Evolutionary conservation across 331 rosid genomes (phyloP).

Genomic region (Telfairia occidentalis): DNA sequence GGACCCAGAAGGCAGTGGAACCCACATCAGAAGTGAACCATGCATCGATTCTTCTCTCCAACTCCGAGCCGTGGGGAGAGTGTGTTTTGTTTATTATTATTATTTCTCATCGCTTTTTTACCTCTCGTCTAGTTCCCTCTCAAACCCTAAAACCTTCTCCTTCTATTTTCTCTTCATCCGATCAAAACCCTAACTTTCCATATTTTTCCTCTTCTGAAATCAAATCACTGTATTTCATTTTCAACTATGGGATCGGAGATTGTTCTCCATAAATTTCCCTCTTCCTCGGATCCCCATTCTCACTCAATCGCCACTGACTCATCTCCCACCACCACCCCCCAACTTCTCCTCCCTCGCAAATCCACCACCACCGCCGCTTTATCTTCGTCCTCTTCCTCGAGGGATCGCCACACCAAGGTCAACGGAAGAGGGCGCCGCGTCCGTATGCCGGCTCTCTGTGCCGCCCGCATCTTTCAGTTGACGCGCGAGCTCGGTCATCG

Average conservation of each 20-base stretch:
- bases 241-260: slow-evolving; percentile 32
- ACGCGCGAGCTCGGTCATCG: slow-evolving; percentile 89
- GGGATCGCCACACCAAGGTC: slow-evolving; percentile 84
- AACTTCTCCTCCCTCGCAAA: slow-evolving; percentile 15
- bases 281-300: slow-evolving; percentile 17
- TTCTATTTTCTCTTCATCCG: not conserved
- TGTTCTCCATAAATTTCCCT: slow-evolving; percentile 22
- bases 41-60: not conserved
- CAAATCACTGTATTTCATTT: not conserved
- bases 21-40: not conserved
- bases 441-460: slow-evolving; percentile 85
- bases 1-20: no score
- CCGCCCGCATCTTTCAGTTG: slow-evolving; percentile 78
- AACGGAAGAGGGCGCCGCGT: slow-evolving; percentile 86
- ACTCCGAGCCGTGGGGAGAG: not conserved
- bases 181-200: no score
- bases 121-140: not conserved
- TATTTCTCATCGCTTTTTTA: not conserved
- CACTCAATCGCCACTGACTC: slow-evolving; percentile 4
- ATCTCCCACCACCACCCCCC: not conserved
- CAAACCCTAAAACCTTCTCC: not conserved
- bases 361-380: not conserved
- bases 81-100: not conserved
- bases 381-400: slow-evolving; percentile 29
- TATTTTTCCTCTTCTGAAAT: not conserved